A percentile compares a stretch with the other conserved stretches of the same genome.
phyloP scores from a whole-genome alignment of 495 filamentous ascomycete species.

The Aspergillus incahuasiensis region DNA sequence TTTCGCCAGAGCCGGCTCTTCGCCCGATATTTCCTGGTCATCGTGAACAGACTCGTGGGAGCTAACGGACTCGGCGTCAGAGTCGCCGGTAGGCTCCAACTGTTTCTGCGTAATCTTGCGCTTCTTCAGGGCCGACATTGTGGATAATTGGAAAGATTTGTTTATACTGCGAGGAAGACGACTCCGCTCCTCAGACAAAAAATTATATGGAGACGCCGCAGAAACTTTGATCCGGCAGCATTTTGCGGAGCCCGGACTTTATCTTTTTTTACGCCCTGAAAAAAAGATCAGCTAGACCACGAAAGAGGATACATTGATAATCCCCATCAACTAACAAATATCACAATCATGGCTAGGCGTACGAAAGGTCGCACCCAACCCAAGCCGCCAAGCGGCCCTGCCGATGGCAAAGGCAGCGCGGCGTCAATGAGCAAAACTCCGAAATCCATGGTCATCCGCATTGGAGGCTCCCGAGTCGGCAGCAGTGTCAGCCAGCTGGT shows the following conservation, averaged over 20 bases:
- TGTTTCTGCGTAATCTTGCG: slow-evolving; percentile 30
- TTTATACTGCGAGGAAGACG: not conserved
- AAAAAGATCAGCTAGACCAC: slow-evolving; percentile 23
- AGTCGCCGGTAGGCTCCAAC: slow-evolving; percentile 17
- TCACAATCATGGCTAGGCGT: slow-evolving; percentile 73
- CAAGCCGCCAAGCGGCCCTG: slow-evolving; percentile 58
- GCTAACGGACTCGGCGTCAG: slow-evolving; percentile 20
- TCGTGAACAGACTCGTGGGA: slow-evolving; percentile 3
- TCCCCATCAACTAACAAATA: slow-evolving; percentile 2
- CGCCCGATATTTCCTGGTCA: not conserved
- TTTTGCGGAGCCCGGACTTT: slow-evolving; percentile 22
- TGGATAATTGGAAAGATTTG: not conserved
- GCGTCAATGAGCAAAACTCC: slow-evolving; percentile 56
- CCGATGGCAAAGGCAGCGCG: slow-evolving; percentile 47
- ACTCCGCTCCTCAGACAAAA: not conserved
- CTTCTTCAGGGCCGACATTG: slow-evolving; percentile 35
- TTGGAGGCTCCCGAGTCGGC: slow-evolving; percentile 90
- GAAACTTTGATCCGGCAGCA: slow-evolving; percentile 35
- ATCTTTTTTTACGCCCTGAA: slow-evolving; percentile 29
- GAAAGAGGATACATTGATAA: slow-evolving; percentile 11
- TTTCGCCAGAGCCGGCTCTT: slow-evolving; percentile 35
- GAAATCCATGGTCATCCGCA: slow-evolving; percentile 97
- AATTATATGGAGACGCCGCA: slow-evolving; percentile 28
- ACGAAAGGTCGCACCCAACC: slow-evolving; percentile 88
- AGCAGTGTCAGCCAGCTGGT: slow-evolving; percentile 88